Conservation (phyloP, 1,284 basidiomycete species). For the Cystobasidiaceae sp. region DNA sequence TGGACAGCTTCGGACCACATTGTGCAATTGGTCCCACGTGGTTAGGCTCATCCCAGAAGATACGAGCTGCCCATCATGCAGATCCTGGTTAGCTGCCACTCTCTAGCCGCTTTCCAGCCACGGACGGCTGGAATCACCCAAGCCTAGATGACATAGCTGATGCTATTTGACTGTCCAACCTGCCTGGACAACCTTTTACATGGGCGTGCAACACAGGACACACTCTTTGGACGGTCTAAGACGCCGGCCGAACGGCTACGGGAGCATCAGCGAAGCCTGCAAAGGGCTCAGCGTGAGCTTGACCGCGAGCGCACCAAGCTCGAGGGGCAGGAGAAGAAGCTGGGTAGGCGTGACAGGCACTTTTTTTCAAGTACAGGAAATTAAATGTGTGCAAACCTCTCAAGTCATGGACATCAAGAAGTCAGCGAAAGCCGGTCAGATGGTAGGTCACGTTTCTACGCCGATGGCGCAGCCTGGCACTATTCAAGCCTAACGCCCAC, state of each 20-base stretch:
- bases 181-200: too few relatives aligned
- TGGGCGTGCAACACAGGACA: slow-evolving; percentile 54
- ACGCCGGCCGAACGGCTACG: slow-evolving; percentile 94
- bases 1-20: too few relatives aligned
- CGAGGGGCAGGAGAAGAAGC: slow-evolving; percentile 66
- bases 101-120: too few relatives aligned
- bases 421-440: slow-evolving; percentile 90
- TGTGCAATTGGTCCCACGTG: too few relatives aligned
- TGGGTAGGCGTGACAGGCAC: slow-evolving; percentile 31
- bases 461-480: background rate
- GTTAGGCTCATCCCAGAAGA: too few relatives aligned
- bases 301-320: slow-evolving; percentile 92
- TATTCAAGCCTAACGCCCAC: slow-evolving; percentile 5
- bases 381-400: too few relatives aligned
- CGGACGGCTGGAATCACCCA: too few relatives aligned
- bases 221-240: slow-evolving; percentile 85
- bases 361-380: background rate
- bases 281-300: slow-evolving; percentile 94
- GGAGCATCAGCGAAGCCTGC: slow-evolving; percentile 89
- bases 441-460: slow-evolving; percentile 56
- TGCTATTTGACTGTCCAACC: background rate
- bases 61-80: too few relatives aligned
- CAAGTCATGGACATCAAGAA: slow-evolving; percentile 86
- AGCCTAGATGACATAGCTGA: background rate
- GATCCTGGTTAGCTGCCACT: too few relatives aligned